Base-by-base conservation (phyloP, 164 flowering plant species). In the Chloranthus sessilifolius region DNA sequence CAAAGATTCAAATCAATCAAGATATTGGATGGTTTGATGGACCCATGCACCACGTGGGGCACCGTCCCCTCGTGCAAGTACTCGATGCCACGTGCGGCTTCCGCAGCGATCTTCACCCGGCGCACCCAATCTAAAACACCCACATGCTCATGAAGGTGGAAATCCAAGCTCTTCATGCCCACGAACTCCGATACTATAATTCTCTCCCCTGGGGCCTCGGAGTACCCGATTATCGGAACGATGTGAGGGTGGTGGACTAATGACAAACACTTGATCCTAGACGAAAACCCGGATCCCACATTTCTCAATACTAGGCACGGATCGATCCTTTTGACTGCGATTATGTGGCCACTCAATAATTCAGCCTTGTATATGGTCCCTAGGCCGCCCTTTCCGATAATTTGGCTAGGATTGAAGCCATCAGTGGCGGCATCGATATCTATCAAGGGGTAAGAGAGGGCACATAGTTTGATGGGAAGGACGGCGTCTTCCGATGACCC, bases 161-260 rank as follows among this genome's bases (percentile, higher is more conserved):
- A 77, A 2, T 82, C 85, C 63, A 88, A 67, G 53, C 82, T 79
- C 31, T 61, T 76, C 76, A 66, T 65, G 20, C 78, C 69, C 25
- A 63, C 60, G 45, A 69, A 69, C 67, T 88, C 91, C 76, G 50
- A 74, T 0, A 88, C 27, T 5, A 88, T 61, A 34, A 88, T 76
- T 58, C 94, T 71, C 69, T 88, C 96, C 1, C 96, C 96, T 0
- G 94, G 90, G 1, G 79, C 96, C 66, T 88, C 80, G 0, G 86
- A 75, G 43, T 53, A 81, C 20, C 90, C 96, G 21, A 77, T 2
- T 4, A 88, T 73, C 7, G 88, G 71, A 1, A 85, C 81, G 12
- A 88, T 29, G 41, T 88, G 62, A 0, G 88, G 90, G 50, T 88
- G 88, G 25, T 64, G 65, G 8, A 78, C 88, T 11, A 53, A 43